Percentiles rank a stretch among this genome's conserved stretches.
Evolutionary conservation across 257 asterid species (phyloP).

Genomic region (Catharanthus roseus): DNA sequence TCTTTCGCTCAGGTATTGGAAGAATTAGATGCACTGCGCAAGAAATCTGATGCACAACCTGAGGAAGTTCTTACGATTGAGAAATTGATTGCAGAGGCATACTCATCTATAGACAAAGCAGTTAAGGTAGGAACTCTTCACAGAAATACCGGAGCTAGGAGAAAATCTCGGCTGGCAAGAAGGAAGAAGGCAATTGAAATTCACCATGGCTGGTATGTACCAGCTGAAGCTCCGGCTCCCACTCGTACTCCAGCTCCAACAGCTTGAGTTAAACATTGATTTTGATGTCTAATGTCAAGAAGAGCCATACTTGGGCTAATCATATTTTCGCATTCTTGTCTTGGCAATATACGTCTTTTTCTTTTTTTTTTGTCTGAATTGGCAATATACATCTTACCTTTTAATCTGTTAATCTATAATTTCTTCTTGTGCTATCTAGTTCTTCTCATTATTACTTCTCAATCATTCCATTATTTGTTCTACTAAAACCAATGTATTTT

Average conservation of each 20-base stretch:
- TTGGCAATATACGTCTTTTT: neutral
- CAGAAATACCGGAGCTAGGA: slow-evolving; percentile 89
- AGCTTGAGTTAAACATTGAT: slow-evolving; percentile 24
- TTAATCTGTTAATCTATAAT: slow-evolving; percentile 10
- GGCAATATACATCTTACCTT: neutral
- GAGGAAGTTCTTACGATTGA: slow-evolving; percentile 70
- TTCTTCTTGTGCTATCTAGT: slow-evolving; percentile 6
- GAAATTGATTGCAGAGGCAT: slow-evolving; percentile 83
- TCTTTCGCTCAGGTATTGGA: slow-evolving; percentile 55
- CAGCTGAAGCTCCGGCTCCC: slow-evolving; percentile 33
- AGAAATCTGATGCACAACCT: slow-evolving; percentile 64
- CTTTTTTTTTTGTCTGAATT: neutral
- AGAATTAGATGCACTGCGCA: slow-evolving; percentile 58
- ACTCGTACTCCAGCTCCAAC: slow-evolving; percentile 13
- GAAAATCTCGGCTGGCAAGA: slow-evolving; percentile 93
- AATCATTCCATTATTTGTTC: neutral
- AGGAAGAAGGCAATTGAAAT: slow-evolving; percentile 79
- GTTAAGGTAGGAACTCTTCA: slow-evolving; percentile 73
- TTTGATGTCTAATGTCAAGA: neutral
- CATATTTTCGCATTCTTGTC: neutral
- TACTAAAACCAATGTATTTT: neutral
- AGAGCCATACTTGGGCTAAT: neutral
- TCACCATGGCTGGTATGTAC: slow-evolving; percentile 83
- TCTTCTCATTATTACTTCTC: neutral
- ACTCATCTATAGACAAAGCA: slow-evolving; percentile 84